These are phyloP conservation scores for Prunus padus DNA, from an alignment of 306 rosid genomes.

Conservation along the genomic window DNA sequence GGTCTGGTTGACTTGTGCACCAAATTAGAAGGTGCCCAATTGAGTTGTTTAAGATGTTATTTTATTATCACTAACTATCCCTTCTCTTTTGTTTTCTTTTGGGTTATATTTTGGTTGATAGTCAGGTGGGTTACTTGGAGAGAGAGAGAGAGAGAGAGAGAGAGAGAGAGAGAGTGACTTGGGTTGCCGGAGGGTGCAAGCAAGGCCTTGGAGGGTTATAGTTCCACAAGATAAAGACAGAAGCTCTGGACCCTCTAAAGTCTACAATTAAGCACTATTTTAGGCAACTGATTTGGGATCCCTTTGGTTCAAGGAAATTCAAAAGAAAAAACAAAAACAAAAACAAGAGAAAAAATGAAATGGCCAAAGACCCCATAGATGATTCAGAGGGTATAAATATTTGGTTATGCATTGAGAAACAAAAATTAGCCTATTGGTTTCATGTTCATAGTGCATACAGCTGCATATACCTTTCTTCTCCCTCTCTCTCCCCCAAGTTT, in stretches of 20 bases:
- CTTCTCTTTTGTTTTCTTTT: constrained; percentile 12
- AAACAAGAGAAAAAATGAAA: too few relatives aligned
- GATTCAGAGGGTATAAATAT: background rate
- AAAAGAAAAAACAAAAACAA: background rate
- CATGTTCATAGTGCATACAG: background rate
- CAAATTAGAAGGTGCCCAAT: constrained; percentile 23
- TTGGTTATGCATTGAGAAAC: background rate
- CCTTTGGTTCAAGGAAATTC: background rate
- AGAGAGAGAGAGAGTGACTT: constrained; percentile 22
- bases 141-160: constrained; percentile 15
- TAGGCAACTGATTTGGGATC: constrained; percentile 31
- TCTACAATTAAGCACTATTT: constrained; percentile 29
- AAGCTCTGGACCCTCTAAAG: constrained; percentile 38
- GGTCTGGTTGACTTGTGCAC: constrained; percentile 9
- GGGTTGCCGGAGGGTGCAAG: constrained; percentile 31
- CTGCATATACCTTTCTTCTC: background rate
- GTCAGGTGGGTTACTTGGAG: constrained; percentile 33
- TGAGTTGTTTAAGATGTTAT: constrained; percentile 24
- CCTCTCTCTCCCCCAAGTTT: background rate
- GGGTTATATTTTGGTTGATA: constrained; percentile 2
- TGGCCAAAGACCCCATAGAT: background rate
- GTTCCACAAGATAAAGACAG: constrained; percentile 33
- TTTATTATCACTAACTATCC: constrained; percentile 9
- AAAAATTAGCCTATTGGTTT: background rate
- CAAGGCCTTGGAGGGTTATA: constrained; percentile 32